Evolutionary conservation across 331 rosid species (phyloP), one percentile per base, ranked within the genome.

Genomic region (Acacia pycnantha): DNA sequence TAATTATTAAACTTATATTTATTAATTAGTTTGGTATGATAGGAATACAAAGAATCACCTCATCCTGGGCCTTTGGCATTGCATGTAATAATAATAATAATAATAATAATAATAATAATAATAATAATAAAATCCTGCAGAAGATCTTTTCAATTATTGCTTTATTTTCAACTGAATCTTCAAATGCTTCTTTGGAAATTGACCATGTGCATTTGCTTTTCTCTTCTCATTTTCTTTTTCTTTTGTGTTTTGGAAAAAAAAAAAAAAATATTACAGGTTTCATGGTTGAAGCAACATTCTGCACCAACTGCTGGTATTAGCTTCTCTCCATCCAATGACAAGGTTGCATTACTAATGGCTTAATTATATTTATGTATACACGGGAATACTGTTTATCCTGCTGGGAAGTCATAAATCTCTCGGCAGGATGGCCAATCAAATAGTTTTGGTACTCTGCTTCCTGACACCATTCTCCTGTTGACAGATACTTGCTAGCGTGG

Each of bases 211-310:
- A 11, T 74, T 58, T 79, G 41, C 43, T 77, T 33, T 24, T 54
- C 66, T 78, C 27, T 80, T 76, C 11, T 27, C n/a, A 9, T 31
- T 65, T 65, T 4, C 67, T 27, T 82, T 6, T 76, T 44, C 51
- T 47, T 14, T 27, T 78, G 2, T 35, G 51, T 22, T 21, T 19
- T 1, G 6, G 1, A 3, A 3, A 46, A 73, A 21, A 74, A 69
- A 19, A 74, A 68, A 16, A 29, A 43, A 43, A 9, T 37, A 65
- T 79, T 77, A 37, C 84, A 96, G 99, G 87, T 89, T 71, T 94
- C 99, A 77, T 96, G 99, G 99, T 82, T 84, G 90, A 96, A 94
- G 89, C 99, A 94, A 87, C 99, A 96, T 87, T 94, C 98, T 71
- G 99, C 99, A 37, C 99, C 99, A 65, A 89, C 97, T 82, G 98